These are phyloP conservation scores for Vanrija sp. DNA, from an alignment of 1,284 basidiomycete species.

Conservation along the genomic window DNA sequence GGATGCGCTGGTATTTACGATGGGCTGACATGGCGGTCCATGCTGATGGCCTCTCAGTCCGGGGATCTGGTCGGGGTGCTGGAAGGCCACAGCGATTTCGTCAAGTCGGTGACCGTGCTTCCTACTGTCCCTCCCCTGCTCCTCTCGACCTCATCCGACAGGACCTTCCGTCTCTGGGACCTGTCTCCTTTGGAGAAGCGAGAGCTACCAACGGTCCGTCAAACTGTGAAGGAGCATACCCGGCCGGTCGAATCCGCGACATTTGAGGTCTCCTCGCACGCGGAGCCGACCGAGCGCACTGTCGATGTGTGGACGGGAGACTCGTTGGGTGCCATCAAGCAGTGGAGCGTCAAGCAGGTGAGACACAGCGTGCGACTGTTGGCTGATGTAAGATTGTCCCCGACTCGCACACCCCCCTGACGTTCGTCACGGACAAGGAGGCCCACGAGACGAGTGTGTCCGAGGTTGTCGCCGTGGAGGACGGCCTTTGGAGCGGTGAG, in stretches of 20 bases:
- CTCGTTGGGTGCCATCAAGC: conserved; percentile 75
- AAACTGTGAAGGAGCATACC: conserved; percentile 32
- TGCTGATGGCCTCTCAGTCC: conserved; percentile 53
- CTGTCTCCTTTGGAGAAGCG: conserved; percentile 46
- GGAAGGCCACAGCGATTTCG: conserved; percentile 77
- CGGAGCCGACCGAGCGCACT: no score
- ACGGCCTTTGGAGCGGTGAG: conserved; percentile 78
- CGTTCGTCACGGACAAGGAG: conserved; percentile 24
- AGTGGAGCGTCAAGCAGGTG: conserved; percentile 30
- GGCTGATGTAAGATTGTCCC: conserved; percentile 40
- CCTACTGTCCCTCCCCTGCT: conserved; percentile 58
- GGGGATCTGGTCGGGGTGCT: conserved; percentile 65
- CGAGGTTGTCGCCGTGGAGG: conserved; percentile 61
- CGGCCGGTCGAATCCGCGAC: conserved; percentile 28
- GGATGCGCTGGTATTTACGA: conserved; percentile 62
- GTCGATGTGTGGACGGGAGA: conserved; percentile 66
- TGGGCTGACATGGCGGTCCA: not conserved
- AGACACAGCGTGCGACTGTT: conserved; percentile 25
- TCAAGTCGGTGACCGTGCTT: conserved; percentile 72
- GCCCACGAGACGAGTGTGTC: conserved; percentile 53
- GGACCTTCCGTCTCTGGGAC: conserved; percentile 81
- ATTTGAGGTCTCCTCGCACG: conserved; percentile 29
- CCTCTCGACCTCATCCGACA: conserved; percentile 86
- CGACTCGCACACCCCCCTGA: conserved; percentile 5
- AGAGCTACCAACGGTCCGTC: conserved; percentile 60